Evolutionary conservation across 441 rosid species (phyloP), one percentile per base, ranked within the genome.

Genomic region (Metrosideros polymorpha): DNA sequence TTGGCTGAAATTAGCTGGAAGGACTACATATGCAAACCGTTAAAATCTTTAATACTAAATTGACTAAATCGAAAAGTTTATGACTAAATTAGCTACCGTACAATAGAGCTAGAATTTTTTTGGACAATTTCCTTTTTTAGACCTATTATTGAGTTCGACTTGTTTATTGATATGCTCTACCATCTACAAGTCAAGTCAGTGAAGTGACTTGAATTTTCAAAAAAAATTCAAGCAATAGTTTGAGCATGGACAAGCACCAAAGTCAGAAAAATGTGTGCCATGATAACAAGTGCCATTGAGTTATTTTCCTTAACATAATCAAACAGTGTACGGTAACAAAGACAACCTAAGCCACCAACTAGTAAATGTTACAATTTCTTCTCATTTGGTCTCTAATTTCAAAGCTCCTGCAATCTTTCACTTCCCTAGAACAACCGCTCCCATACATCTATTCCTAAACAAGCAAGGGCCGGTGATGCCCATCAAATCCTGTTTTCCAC

Each of bases 11-110:
- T n/a, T n/a, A n/a, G n/a, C n/a, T n/a, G n/a, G n/a, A n/a, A n/a
- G n/a, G n/a, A n/a, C n/a, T n/a, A n/a, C n/a, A n/a, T n/a, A n/a
- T n/a, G n/a, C n/a, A n/a, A n/a, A n/a, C n/a, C n/a, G n/a, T n/a
- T n/a, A n/a, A n/a, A n/a, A n/a, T n/a, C n/a, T n/a, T n/a, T n/a
- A n/a, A n/a, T n/a, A n/a, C n/a, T n/a, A n/a, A n/a, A n/a, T n/a
- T n/a, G n/a, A n/a, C n/a, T n/a, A n/a, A n/a, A n/a, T n/a, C n/a
- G n/a, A n/a, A n/a, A n/a, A n/a, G n/a, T n/a, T n/a, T n/a, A n/a
- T n/a, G 8, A 71, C 0, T 5, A 0, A 71, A 12, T 22, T 66
- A 3, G 1, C 0, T 1, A 0, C 0, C 13, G 2, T 3, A 39
- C 3, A 35, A 66, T 35, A 9, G 1, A 32, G 5, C 5, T 18